Evolutionary conservation across 192 early-diverging fungal species (phyloP).

Genomic region (Coemansia sp.): DNA sequence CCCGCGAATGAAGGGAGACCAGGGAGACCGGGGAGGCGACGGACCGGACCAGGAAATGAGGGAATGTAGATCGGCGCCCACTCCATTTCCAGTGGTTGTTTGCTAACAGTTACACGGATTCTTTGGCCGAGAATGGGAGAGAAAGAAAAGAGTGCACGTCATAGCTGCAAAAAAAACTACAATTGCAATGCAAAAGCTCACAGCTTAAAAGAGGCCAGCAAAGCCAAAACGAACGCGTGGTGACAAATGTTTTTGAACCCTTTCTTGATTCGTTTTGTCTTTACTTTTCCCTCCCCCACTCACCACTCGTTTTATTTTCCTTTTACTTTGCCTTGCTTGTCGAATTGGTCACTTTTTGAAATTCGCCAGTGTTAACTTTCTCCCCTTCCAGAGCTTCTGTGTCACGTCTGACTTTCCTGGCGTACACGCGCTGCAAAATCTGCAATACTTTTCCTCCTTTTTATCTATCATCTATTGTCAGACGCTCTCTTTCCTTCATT

Average conservation of each 20-base stretch:
- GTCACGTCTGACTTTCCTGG: neutral
- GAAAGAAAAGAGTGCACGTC: neutral
- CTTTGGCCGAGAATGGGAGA: too few species aligned
- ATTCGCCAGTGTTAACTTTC: neutral
- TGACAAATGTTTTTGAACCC: neutral
- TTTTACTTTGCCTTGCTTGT: neutral
- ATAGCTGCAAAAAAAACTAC: neutral
- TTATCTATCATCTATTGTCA: neutral
- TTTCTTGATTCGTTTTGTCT: neutral
- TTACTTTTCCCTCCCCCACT: neutral
- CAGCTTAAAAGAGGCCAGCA: neutral
- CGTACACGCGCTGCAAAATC: neutral
- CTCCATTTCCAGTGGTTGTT: neutral
- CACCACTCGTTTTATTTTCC: neutral
- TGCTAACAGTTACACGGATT: neutral
- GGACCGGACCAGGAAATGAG: conserved; percentile 1
- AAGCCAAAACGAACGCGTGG: neutral
- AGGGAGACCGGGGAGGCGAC: neutral
- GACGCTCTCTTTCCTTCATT: neutral
- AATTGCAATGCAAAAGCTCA: neutral
- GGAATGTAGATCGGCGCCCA: neutral
- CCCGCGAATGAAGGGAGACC: neutral
- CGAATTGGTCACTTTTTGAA: neutral
- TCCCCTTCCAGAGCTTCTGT: neutral
- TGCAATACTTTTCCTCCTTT: neutral